These are phyloP conservation scores for Phaffia rhodozyma DNA, from an alignment of 1,284 basidiomycete genomes.

Conservation along the genomic window DNA sequence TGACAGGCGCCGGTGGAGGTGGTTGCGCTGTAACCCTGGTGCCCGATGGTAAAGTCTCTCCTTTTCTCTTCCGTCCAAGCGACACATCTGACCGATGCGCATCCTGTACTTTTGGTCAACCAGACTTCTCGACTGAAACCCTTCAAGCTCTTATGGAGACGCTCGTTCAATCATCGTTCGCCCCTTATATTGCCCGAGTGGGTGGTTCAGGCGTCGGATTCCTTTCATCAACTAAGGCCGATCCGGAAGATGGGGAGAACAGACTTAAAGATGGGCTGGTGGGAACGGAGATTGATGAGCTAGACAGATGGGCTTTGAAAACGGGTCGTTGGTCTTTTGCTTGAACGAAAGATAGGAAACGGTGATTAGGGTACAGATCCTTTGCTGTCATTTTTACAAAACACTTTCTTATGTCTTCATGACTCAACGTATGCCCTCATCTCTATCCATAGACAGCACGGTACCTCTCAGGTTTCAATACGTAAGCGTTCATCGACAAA, in stretches of 20 bases:
- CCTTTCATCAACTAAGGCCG: constrained; percentile 44
- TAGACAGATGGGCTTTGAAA: constrained; percentile 48
- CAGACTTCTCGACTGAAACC: constrained; percentile 52
- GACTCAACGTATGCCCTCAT: too few species aligned
- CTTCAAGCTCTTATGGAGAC: constrained; percentile 49
- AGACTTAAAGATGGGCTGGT: constrained; percentile 43
- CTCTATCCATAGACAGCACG: too few species aligned
- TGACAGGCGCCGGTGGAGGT: constrained; percentile 97
- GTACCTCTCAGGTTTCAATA: too few species aligned
- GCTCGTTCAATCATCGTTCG: constrained; percentile 56
- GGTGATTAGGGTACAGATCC: too few species aligned
- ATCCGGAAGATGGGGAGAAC: constrained; percentile 39
- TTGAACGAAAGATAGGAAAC: constrained; percentile 23
- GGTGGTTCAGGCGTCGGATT: constrained; percentile 88
- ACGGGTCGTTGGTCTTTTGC: constrained; percentile 55
- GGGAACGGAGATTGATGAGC: constrained; percentile 28
- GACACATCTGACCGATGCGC: neutral
- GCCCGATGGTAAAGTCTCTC: constrained; percentile 55
- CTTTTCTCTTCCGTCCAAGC: neutral
- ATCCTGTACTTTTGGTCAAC: neutral
- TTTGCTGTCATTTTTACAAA: too few species aligned
- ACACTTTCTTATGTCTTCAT: too few species aligned
- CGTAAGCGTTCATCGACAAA: too few species aligned
- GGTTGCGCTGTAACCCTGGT: constrained; percentile 93
- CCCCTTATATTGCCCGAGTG: constrained; percentile 79